A percentile compares a stretch with the other conserved stretches of the same genome.
Evolutionary conservation across 768 basidiomycete species (phyloP).

Genomic region (Serendipita sp.): DNA sequence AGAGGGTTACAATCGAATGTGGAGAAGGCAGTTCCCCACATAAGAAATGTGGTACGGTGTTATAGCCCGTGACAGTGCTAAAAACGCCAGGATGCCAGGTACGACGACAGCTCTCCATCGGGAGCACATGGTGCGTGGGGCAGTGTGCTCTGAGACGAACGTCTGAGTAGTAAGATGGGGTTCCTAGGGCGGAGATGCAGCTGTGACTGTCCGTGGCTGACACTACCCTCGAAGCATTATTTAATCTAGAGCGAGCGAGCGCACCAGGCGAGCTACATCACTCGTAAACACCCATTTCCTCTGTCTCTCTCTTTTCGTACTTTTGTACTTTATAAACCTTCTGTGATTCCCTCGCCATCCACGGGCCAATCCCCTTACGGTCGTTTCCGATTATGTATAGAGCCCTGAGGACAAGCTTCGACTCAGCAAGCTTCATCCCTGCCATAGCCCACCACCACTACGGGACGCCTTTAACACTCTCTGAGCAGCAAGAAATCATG

Average conservation of each 20-base stretch:
- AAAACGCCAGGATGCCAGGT: too few species aligned
- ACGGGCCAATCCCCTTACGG: not conserved
- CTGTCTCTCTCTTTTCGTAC: not conserved
- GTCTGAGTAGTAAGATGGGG: not conserved
- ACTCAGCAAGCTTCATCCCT: not conserved
- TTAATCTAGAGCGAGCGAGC: not conserved
- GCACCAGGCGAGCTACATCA: not conserved
- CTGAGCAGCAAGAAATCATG: not conserved
- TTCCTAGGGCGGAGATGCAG: not conserved
- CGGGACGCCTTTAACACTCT: not conserved
- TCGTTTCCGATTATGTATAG: too few species aligned
- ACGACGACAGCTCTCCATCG: not conserved
- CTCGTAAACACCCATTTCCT: not conserved
- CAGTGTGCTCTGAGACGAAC: conserved; percentile 1
- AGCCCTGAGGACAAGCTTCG: too few species aligned
- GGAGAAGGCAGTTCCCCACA: not conserved
- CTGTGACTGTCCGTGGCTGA: too few species aligned
- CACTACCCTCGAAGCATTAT: not conserved
- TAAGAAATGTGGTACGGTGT: not conserved
- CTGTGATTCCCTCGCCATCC: not conserved
- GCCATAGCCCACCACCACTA: not conserved
- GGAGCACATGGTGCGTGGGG: not conserved
- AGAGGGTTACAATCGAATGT: not conserved
- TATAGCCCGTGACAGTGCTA: too few species aligned
- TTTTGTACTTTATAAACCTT: not conserved